These are phyloP conservation scores for Bipolaris zeicola DNA, from an alignment of 2,329 filamentous ascomycete genomes.

Conservation along the genomic window DNA sequence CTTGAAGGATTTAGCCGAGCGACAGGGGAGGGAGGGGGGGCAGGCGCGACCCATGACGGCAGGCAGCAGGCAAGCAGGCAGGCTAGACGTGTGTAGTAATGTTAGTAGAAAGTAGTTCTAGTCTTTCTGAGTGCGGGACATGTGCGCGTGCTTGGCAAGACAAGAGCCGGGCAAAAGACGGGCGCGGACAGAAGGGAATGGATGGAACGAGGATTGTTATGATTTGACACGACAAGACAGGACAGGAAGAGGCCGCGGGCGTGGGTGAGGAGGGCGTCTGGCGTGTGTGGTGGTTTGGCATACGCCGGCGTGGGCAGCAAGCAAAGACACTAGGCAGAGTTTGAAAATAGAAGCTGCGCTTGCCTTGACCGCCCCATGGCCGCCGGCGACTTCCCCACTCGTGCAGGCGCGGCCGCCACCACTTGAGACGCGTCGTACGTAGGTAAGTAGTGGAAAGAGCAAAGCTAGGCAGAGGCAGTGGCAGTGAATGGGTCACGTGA, in stretches of 20 bases:
- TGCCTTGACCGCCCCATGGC: not conserved
- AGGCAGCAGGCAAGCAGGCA: not conserved
- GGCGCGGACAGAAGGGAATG: not conserved
- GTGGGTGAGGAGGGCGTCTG: not conserved
- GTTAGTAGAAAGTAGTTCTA: no score
- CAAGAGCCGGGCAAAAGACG: not conserved
- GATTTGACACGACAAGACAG: no score
- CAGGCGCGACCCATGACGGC: not conserved
- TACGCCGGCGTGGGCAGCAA: not conserved
- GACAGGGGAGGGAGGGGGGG: constrained; percentile 1
- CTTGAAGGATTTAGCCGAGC: constrained; percentile 33
- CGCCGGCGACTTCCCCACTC: not conserved
- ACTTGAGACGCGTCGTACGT: not conserved
- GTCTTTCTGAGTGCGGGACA: not conserved
- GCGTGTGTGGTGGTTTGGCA: constrained; percentile 3
- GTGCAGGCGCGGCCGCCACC: not conserved
- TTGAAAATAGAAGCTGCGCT: not conserved
- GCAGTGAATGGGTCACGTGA: constrained; percentile 22
- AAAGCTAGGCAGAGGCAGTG: no score
- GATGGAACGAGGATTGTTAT: not conserved
- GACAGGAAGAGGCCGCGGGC: no score
- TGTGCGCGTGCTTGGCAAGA: not conserved
- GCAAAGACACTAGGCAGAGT: not conserved
- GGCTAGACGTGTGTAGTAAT: no score
- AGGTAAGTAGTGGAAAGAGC: not conserved